Base-by-base conservation (phyloP, 306 rosid species). In the Sicyos edulis region DNA sequence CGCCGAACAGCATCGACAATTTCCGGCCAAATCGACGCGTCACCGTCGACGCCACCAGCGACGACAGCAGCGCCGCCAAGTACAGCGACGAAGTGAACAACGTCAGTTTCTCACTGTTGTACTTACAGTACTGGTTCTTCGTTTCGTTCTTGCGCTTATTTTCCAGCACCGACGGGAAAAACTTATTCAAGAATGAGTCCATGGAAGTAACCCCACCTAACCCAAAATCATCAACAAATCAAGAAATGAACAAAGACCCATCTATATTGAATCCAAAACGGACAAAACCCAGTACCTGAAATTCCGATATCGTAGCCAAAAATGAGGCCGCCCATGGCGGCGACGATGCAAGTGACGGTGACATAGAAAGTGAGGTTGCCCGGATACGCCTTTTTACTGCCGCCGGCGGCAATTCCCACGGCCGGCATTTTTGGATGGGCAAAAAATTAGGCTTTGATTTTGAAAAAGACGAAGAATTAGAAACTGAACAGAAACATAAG, bases 11-110 rank as follows among this genome's bases (percentile, higher is more conserved):
- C 90, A 88, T 88, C 34, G 93, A 88, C 54, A 68, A 71, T 56
- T 81, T 86, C 34, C 93, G 76, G 0, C 93, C 93, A 49, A 86
- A 86, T 67, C 10, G 81, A 7, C 93, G 80, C 1, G 93, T 88
- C 1, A 88, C 47, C 32, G 85, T 82, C 45, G 93, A 80, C 0
- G 93, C 93, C 12, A 84, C 90, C 50, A 88, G 17, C 47, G 90
- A 88, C 11, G 93, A 81, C 47, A 88, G 0, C 32, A 88, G 71
- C 40, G 93, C 90, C 3, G 93, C 93, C 40, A 88, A 76, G 75
- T 88, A 88, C 14, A 88, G 76, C 6, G 93, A 88, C 64, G 93
- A 88, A 7, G 93, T 88, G 76, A 88, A 88, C 87, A 88, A 56
- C 0, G 90, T 88, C 57, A 88, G 70, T 1, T 78, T 74, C 52